phyloP scores from a whole-genome alignment of 2,329 filamentous ascomycete genomes.

The Sarocladiaceae sp. region DNA sequence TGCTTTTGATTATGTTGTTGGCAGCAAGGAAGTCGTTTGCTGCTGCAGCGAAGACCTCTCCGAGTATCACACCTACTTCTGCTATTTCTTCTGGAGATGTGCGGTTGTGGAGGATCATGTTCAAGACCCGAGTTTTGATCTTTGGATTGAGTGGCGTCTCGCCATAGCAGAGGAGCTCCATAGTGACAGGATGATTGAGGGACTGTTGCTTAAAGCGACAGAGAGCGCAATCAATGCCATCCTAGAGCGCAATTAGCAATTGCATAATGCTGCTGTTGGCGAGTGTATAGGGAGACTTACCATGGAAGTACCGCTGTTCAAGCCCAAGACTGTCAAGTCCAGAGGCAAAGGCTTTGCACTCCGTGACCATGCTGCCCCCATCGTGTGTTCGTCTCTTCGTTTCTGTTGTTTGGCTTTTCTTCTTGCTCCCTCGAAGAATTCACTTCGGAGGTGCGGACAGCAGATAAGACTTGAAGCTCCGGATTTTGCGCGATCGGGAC shows the following conservation, averaged over 20 bases:
- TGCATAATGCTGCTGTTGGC: background rate
- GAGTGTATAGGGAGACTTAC: background rate
- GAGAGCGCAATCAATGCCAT: constrained; percentile 13
- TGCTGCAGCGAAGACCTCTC: constrained; percentile 12
- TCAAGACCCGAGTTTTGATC: constrained; percentile 12
- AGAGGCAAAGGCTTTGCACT: background rate
- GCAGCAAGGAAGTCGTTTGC: constrained; percentile 9
- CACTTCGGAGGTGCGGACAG: too few species aligned
- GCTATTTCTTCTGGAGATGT: constrained; percentile 12
- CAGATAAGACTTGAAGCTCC: too few species aligned
- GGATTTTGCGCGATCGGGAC: too few species aligned
- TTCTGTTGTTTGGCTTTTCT: too few species aligned
- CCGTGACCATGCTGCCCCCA: background rate
- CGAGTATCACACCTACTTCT: constrained; percentile 13
- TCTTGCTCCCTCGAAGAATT: too few species aligned
- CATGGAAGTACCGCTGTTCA: constrained; percentile 14
- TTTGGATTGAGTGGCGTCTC: constrained; percentile 12
- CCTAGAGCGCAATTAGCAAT: background rate
- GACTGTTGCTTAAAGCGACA: constrained; percentile 12
- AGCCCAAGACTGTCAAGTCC: constrained; percentile 12
- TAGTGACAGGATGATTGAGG: constrained; percentile 9
- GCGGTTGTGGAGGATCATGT: constrained; percentile 12
- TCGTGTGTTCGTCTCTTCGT: background rate
- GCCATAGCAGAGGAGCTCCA: constrained; percentile 14
- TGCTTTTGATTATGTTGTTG: constrained; percentile 5